phyloP scores from a whole-genome alignment of 2,329 filamentous ascomycete species.

The Stachybotrys chlorohalonatus region DNA sequence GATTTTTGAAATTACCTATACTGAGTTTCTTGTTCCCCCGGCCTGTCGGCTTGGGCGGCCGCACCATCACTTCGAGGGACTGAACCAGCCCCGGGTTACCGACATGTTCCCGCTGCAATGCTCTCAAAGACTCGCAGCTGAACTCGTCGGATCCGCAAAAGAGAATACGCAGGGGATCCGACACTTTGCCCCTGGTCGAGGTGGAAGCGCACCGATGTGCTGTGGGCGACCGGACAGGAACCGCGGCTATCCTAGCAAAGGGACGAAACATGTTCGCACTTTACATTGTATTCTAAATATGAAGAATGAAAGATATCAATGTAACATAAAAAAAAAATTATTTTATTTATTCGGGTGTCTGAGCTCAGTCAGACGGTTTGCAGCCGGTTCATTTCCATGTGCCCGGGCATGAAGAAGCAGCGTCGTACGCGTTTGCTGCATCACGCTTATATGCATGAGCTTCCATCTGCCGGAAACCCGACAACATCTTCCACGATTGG shows the following conservation, averaged over 20 bases:
- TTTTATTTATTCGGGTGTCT: not conserved
- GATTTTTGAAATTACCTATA: constrained; percentile 40
- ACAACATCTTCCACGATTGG: not conserved
- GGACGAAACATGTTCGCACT: not conserved
- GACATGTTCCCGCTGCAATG: constrained; percentile 53
- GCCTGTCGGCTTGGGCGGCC: constrained; percentile 69
- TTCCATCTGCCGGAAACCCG: not conserved
- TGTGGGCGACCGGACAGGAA: constrained; percentile 8
- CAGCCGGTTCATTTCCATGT: too few relatives aligned
- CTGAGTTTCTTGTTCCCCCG: constrained; percentile 61
- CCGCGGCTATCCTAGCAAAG: constrained; percentile 3
- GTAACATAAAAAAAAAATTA: too few relatives aligned
- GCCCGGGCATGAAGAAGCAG: not conserved
- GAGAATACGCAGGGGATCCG: constrained; percentile 67
- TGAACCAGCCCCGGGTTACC: constrained; percentile 47
- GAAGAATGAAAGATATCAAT: not conserved
- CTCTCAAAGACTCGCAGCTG: constrained; percentile 67
- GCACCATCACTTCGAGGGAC: constrained; percentile 79
- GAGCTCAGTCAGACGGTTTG: too few relatives aligned
- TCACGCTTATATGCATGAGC: constrained; percentile 22
- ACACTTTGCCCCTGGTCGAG: constrained; percentile 7
- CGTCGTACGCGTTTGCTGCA: constrained; percentile 21
- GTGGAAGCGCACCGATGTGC: not conserved
- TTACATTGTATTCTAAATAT: not conserved
- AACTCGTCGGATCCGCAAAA: constrained; percentile 94